phyloP scores from a whole-genome alignment of 495 filamentous ascomycete genomes.

The Hypoxylon trugodes region DNA sequence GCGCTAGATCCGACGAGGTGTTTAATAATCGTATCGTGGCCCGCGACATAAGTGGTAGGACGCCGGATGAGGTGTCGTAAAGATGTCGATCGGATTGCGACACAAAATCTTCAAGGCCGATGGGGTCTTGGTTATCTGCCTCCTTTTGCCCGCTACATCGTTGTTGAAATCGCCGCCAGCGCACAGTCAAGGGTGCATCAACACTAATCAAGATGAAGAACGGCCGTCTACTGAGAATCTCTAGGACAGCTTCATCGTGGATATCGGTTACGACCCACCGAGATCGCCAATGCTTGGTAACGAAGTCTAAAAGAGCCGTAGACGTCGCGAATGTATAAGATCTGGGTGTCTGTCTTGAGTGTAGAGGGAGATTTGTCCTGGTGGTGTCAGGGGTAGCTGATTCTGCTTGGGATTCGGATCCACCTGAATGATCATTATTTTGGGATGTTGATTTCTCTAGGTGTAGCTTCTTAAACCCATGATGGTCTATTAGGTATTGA shows the following conservation, averaged over 20 bases:
- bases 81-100: constrained; percentile 77
- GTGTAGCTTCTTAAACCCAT: constrained; percentile 73
- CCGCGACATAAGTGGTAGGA: constrained; percentile 75
- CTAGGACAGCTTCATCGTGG: constrained; percentile 70
- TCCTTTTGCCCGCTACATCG: constrained; percentile 49
- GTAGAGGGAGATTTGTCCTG: constrained; percentile 26
- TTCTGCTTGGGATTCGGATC: constrained; percentile 44
- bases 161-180: constrained; percentile 74
- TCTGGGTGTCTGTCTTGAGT: constrained; percentile 41
- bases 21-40: constrained; percentile 89
- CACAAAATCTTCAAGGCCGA: constrained; percentile 80
- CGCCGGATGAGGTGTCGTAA: constrained; percentile 71
- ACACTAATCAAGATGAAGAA: constrained; percentile 94
- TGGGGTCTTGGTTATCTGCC: constrained; percentile 58
- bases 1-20: constrained; percentile 72
- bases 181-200: constrained; percentile 83
- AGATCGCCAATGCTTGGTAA: constrained; percentile 83
- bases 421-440: not conserved
- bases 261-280: constrained; percentile 87
- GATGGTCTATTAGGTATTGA: constrained; percentile 77
- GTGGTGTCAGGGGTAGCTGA: constrained; percentile 21
- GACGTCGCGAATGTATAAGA: constrained; percentile 62
- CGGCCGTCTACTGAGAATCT: constrained; percentile 77
- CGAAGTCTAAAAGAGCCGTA: constrained; percentile 77
- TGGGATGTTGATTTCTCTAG: constrained; percentile 38